Base-by-base conservation (phyloP, 2,329 filamentous ascomycete species). In the Diplodia corticola region DNA sequence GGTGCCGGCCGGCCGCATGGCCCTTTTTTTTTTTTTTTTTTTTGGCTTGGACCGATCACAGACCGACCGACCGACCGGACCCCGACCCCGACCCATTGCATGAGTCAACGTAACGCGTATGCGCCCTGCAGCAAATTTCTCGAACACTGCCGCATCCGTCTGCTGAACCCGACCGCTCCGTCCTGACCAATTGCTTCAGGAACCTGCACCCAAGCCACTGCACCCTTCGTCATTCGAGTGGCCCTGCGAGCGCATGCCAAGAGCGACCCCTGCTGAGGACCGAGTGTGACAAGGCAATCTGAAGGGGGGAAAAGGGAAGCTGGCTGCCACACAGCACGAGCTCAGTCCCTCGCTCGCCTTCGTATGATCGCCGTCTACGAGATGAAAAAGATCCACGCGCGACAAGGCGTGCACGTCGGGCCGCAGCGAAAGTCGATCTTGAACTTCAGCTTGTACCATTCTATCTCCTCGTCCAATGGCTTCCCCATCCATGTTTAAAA, bases 391-490 rank as follows among this genome's bases (percentile, higher is more conserved):
- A 49, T 35, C 17, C 15, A 22, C 20, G 51, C 51, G 20, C 7
- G 30, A 10, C 9, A 28, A 22, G 10, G 20, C 20, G 22, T 57
- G 33, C 53, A 24, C 53, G 9, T 17, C n/a, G 53, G 53, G 53
- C 13, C 7, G 4, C 53, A 40, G n/a, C 30, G 13, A 10, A 4
- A 24, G 24, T 12, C 22, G 28, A 65, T 26, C 10, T 26, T 57
- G 44, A 65, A 65, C 37, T 65, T 60, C 51, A 65, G 50, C 63
- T 60, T 60, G 30, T 60, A 48, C 48, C 63, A 65, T 48, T 65
- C 54, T 57, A 54, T 59, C 40, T 49, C 49, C 35, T 30, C 50
- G 50, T 50, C 53, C 44, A n/a, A 12, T 17, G 51, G 20, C 44
- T 49, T 49, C 44, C 26, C 44, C 9, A n/a, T 35, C 57, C 37